A percentile compares a stretch with the other conserved stretches of the same genome.
Evolutionary conservation across 1,139 yeast species (phyloP).

Genomic region (Suhomyces taliae): DNA sequence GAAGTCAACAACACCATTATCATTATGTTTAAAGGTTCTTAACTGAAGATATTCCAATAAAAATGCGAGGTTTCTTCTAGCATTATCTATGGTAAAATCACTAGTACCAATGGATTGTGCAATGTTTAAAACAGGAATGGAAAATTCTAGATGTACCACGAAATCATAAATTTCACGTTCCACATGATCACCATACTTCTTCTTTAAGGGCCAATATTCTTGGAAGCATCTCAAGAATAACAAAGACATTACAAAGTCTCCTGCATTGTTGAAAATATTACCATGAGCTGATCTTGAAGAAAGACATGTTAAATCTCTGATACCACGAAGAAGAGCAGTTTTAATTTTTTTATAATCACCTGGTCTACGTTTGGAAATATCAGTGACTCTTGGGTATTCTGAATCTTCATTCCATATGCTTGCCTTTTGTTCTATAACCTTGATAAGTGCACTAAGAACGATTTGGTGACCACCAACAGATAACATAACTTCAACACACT

Average conservation of each 20-base stretch:
- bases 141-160: slow-evolving; percentile 48
- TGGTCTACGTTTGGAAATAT: slow-evolving; percentile 20
- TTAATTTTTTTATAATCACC: slow-evolving; percentile 25
- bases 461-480: slow-evolving; percentile 36
- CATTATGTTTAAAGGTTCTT: slow-evolving; percentile 24
- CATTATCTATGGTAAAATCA: slow-evolving; percentile 20
- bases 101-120: slow-evolving; percentile 45
- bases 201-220: slow-evolving; percentile 52
- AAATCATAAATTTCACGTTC: slow-evolving; percentile 53
- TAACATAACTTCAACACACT: slow-evolving; percentile 47
- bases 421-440: slow-evolving; percentile 44
- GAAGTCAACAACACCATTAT: slow-evolving; percentile 42
- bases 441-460: slow-evolving; percentile 48
- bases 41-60: slow-evolving; percentile 28
- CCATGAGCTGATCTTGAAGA: slow-evolving; percentile 33
- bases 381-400: slow-evolving; percentile 33
- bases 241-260: slow-evolving; percentile 39
- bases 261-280: slow-evolving; percentile 24
- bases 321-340: slow-evolving; percentile 33
- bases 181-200: slow-evolving; percentile 72
- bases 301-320: slow-evolving; percentile 47
- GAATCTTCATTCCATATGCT: slow-evolving; percentile 26
- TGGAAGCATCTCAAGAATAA: slow-evolving; percentile 53
- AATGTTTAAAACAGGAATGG: slow-evolving; percentile 48
- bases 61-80: slow-evolving; percentile 16